phyloP scores from a whole-genome alignment of 371 early-diverging fungal genomes.

The Zopfochytrium polystomum region DNA sequence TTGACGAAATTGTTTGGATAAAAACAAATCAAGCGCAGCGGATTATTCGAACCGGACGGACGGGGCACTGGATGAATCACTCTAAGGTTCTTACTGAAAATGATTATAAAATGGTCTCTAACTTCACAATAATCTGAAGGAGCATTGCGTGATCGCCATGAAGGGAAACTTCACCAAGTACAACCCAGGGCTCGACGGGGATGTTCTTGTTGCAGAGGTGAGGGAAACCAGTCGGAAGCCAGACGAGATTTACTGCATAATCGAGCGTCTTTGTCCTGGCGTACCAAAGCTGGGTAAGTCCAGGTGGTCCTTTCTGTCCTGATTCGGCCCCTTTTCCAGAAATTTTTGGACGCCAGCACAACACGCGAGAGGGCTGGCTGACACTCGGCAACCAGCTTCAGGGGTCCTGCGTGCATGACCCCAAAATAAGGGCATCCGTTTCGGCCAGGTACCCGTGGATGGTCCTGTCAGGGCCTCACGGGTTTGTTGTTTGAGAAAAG shows the following conservation, averaged over 20 bases:
- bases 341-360: conserved; percentile 50
- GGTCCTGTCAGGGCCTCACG: no score
- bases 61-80: conserved; percentile 58
- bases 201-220: conserved; percentile 52
- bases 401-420: conserved; percentile 43
- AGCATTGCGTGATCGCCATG: conserved; percentile 53
- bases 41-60: conserved; percentile 50
- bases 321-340: no score
- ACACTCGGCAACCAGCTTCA: conserved; percentile 57
- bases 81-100: no score
- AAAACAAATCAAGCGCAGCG: conserved; percentile 53
- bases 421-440: no score
- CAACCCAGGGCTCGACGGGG: conserved; percentile 41
- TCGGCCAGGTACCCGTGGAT: no score
- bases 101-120: no score
- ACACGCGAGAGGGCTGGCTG: conserved; percentile 50
- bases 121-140: no score
- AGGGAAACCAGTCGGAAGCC: conserved; percentile 55
- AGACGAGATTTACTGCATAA: conserved; percentile 51
- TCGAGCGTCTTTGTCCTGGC: conserved; percentile 49
- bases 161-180: conserved; percentile 40
- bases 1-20: conserved; percentile 55
- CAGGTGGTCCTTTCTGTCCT: no score
- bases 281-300: conserved; percentile 47
- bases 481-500: no score